Evolutionary conservation across 75 land plant species (phyloP).

Genomic region (Picea glauca): DNA sequence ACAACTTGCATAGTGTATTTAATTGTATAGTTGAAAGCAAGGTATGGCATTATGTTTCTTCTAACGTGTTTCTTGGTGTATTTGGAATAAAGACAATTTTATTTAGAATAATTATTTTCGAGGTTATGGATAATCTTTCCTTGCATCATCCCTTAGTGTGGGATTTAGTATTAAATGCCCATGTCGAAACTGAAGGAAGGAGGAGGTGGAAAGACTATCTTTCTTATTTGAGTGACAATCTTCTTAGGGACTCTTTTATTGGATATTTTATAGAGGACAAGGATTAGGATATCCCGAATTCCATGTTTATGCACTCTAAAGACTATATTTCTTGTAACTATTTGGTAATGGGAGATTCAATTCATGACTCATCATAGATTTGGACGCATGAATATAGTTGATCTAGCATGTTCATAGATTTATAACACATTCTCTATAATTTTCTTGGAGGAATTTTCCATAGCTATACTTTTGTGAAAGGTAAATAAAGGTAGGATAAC

Average conservation of each 20-base stretch:
- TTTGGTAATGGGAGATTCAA: constrained; percentile 83
- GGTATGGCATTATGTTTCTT: constrained; percentile 22
- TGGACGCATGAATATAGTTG: constrained; percentile 90
- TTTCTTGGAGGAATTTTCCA: neutral
- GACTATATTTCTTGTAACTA: neutral
- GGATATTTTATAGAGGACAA: no score
- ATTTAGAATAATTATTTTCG: no score
- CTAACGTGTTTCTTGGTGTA: no score
- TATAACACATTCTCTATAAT: neutral
- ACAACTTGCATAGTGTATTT: constrained; percentile 97
- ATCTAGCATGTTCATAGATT: constrained; percentile 98
- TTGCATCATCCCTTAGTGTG: no score
- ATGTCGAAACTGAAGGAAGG: no score
- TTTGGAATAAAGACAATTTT: no score
- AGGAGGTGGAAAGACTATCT: no score
- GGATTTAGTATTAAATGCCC: no score
- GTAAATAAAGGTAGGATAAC: neutral
- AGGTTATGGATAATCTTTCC: no score
- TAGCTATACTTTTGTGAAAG: neutral
- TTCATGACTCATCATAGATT: constrained; percentile 83
- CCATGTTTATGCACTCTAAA: neutral
- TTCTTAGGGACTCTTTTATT: no score
- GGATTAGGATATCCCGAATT: no score
- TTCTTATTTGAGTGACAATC: no score
- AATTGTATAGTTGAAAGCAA: constrained; percentile 93